Percentiles rank a stretch among this genome's conserved stretches.
Conservation (phyloP, 352 stramenopile genomes). For the Pythium periplocum region DNA sequence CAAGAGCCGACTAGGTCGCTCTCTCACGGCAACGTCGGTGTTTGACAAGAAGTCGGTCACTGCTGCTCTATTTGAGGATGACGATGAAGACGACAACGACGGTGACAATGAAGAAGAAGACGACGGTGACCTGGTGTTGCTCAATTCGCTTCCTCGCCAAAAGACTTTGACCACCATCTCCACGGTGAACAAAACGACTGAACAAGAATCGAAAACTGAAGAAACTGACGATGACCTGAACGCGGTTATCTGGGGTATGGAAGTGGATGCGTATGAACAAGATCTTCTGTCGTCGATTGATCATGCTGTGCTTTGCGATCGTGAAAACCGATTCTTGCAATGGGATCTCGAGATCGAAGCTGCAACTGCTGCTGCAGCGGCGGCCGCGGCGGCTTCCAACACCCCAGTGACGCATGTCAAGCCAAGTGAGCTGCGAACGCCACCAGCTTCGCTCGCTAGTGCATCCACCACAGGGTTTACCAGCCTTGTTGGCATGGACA, state of each 20-base stretch:
- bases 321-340: conserved; percentile 75
- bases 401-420: neutral
- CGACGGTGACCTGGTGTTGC: conserved; percentile 8
- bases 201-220: conserved; percentile 14
- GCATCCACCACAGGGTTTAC: conserved; percentile 1
- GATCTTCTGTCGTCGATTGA: conserved; percentile 74
- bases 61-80: conserved; percentile 41
- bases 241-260: conserved; percentile 55
- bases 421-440: conserved; percentile 10
- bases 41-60: conserved; percentile 45
- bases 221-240: conserved; percentile 38
- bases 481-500: neutral
- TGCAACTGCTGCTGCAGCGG: conserved; percentile 20
- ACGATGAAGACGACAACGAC: conserved; percentile 24
- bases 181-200: conserved; percentile 25
- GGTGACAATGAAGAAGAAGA: conserved; percentile 5
- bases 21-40: conserved; percentile 11
- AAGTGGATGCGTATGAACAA: conserved; percentile 62
- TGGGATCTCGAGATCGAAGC: conserved; percentile 65
- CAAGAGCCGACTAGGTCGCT: conserved; percentile 12
- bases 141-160: conserved; percentile 13
- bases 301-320: conserved; percentile 72
- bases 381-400: conserved; percentile 21
- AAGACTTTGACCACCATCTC: conserved; percentile 3
- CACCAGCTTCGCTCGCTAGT: conserved; percentile 2